Base-by-base conservation (phyloP, 768 basidiomycete genomes). In the Dentipellis sp. region DNA sequence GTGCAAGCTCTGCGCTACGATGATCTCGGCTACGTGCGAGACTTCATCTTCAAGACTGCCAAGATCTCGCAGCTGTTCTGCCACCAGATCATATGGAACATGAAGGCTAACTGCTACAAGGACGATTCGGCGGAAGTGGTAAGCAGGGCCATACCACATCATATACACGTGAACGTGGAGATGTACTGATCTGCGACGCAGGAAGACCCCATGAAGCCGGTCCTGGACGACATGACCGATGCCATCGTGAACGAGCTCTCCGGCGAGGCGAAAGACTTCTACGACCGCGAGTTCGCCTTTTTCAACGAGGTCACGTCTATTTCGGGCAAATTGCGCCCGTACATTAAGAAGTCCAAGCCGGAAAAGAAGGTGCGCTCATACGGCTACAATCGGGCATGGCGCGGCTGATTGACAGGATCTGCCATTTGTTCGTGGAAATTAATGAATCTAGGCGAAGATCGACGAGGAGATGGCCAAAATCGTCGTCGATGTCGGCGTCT, bases 81-180 rank as follows among this genome's bases (percentile, higher is more conserved):
- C 66, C 97, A 99, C 67, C 97, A 99, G 73, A 98, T 98, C 60
- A 91, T 99, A 59, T 99, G 97, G 97, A 99, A 98, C 68, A 98
- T 98, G 97, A 95, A 95, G 65, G 97, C 97, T 4, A 99, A 99
- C 65, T 93, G 90, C 59, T 97, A 84, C 69, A 91, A 88, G 64
- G 95, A 94, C 64, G 97, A 98, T 64, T 74, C 77, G 7, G 91
- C 83, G 12, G 94, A 94, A 68, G 76, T 88, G 57, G 92, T 90
- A 64, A 52, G 81, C 50, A 52, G 14, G 14, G 51, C 19, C 22
- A 16, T 9, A 42, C 40, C 19, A 35, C 16, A 21, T 17, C 29
- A 11, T 35, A 19, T n/a, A n/a, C n/a, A n/a, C n/a, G 10, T 35
- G 42, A 6, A 11, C 22, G 12, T 46, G 14, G 19, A 29, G 29